Evolutionary conservation across 495 filamentous ascomycete genomes (phyloP).

Genomic region (Xylaria cubensis): DNA sequence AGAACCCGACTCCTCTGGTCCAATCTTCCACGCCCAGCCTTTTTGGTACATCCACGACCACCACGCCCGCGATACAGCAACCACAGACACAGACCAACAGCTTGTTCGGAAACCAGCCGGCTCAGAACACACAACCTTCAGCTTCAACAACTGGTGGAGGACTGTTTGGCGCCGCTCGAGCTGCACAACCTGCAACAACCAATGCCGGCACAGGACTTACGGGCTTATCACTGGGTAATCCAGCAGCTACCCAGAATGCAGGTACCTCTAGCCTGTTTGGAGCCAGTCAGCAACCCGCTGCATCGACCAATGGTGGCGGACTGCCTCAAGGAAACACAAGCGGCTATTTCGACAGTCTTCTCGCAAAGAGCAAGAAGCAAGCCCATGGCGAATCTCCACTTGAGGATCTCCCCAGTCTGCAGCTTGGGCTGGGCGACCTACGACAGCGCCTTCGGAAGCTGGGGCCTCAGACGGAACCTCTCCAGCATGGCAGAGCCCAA

Average conservation of each 20-base stretch:
- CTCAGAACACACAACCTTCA: conserved; percentile 14
- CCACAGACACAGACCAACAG: conserved; percentile 15
- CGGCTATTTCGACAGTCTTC: conserved; percentile 86
- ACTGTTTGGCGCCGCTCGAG: background rate
- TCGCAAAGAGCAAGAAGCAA: conserved; percentile 77
- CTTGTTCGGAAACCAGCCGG: conserved; percentile 11
- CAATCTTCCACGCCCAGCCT: background rate
- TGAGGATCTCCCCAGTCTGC: conserved; percentile 70
- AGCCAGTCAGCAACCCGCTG: conserved; percentile 27
- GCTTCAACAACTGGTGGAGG: background rate
- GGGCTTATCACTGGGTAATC: conserved; percentile 23
- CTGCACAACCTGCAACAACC: background rate
- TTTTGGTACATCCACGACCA: background rate
- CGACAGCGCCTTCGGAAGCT: conserved; percentile 82
- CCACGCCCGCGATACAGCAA: conserved; percentile 27
- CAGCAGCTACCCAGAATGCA: conserved; percentile 21
- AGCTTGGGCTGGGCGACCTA: conserved; percentile 86
- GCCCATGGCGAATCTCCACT: conserved; percentile 58
- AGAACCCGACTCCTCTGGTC: background rate
- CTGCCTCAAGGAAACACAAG: conserved; percentile 44
- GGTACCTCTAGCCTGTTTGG: conserved; percentile 31
- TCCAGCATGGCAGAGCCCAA: conserved; percentile 72
- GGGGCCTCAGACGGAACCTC: conserved; percentile 58
- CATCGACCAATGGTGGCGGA: conserved; percentile 23
- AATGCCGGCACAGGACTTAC: background rate